A percentile compares a stretch with the other conserved stretches of the same genome.
These are phyloP conservation scores for Malassezia psittaci DNA, from an alignment of 1,284 basidiomycete species.

Conservation along the genomic window DNA sequence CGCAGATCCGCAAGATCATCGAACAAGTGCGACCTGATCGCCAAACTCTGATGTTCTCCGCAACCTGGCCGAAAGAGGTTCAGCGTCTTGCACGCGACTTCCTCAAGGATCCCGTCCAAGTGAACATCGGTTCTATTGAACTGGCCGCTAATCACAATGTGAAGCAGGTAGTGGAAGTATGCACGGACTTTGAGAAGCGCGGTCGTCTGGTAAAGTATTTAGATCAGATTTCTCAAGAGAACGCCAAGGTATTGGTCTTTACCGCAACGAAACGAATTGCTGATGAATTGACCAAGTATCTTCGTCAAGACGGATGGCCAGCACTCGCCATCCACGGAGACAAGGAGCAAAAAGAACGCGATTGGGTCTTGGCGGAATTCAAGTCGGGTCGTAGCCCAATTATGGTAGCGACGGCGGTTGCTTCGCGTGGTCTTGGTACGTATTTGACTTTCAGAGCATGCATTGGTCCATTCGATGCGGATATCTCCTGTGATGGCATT, in stretches of 20 bases:
- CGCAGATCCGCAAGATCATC: slow-evolving; percentile 96
- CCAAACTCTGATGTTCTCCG: slow-evolving; percentile 73
- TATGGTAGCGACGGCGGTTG: slow-evolving; percentile 73
- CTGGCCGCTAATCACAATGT: slow-evolving; percentile 98
- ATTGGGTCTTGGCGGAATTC: slow-evolving; percentile 97
- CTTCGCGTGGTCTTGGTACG: slow-evolving; percentile 98
- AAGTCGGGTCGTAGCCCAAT: slow-evolving; percentile 95
- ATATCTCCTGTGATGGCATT: not conserved
- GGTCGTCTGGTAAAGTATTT: slow-evolving; percentile 91
- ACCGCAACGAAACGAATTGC: slow-evolving; percentile 95
- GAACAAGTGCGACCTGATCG: slow-evolving; percentile 90
- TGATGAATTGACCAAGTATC: slow-evolving; percentile 82
- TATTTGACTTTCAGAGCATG: slow-evolving; percentile 48
- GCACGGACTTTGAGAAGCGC: slow-evolving; percentile 96
- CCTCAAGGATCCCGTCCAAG: slow-evolving; percentile 88
- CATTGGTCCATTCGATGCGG: not conserved
- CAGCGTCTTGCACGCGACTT: slow-evolving; percentile 96
- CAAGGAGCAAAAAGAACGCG: slow-evolving; percentile 79
- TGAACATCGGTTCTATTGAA: slow-evolving; percentile 98
- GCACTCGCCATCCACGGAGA: slow-evolving; percentile 94
- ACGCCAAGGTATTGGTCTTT: slow-evolving; percentile 97
- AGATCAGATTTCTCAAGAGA: slow-evolving; percentile 88
- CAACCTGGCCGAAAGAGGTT: slow-evolving; percentile 99
- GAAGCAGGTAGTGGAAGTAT: slow-evolving; percentile 84
- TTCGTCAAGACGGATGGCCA: slow-evolving; percentile 72